Conservation (phyloP, 2,329 filamentous ascomycete species). For the Paraphoma sp. region DNA sequence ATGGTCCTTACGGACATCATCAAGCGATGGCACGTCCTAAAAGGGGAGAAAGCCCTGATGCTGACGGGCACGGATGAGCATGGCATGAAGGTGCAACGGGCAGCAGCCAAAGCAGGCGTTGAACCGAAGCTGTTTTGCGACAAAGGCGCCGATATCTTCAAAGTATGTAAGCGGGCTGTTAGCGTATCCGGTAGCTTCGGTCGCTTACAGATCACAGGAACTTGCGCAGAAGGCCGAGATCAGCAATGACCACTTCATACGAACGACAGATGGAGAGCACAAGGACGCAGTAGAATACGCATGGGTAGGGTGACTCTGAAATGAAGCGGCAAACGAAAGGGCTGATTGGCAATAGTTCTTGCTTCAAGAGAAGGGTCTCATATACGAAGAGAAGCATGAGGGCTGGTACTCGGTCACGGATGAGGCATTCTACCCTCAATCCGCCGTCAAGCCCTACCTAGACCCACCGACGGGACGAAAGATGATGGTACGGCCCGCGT, state of each 20-base stretch:
- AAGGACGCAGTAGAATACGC: constrained; percentile 85
- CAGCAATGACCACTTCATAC: constrained; percentile 84
- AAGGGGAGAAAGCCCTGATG: constrained; percentile 73
- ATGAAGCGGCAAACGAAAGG: constrained; percentile 1
- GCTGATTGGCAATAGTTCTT: constrained; percentile 59
- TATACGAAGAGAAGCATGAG: constrained; percentile 85
- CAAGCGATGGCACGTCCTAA: constrained; percentile 87
- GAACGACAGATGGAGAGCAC: constrained; percentile 86
- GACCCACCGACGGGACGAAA: constrained; percentile 83
- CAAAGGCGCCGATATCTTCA: constrained; percentile 79
- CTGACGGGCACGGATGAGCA: constrained; percentile 97
- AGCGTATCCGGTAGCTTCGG: not conserved
- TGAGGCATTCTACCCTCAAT: constrained; percentile 91
- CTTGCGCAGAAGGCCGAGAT: constrained; percentile 75
- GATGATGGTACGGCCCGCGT: constrained; percentile 66
- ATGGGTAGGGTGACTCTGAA: constrained; percentile 64
- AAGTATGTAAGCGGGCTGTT: constrained; percentile 48
- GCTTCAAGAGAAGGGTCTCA: constrained; percentile 74
- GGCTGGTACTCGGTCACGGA: constrained; percentile 98
- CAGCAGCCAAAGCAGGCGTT: constrained; percentile 73
- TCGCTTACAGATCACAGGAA: constrained; percentile 49
- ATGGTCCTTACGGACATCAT: constrained; percentile 90
- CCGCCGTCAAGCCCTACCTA: constrained; percentile 73
- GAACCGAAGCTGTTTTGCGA: constrained; percentile 89
- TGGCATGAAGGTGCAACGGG: constrained; percentile 94